Evolutionary conservation across 2,329 filamentous ascomycete genomes (phyloP).

Genomic region (Lecanicillium sp.): DNA sequence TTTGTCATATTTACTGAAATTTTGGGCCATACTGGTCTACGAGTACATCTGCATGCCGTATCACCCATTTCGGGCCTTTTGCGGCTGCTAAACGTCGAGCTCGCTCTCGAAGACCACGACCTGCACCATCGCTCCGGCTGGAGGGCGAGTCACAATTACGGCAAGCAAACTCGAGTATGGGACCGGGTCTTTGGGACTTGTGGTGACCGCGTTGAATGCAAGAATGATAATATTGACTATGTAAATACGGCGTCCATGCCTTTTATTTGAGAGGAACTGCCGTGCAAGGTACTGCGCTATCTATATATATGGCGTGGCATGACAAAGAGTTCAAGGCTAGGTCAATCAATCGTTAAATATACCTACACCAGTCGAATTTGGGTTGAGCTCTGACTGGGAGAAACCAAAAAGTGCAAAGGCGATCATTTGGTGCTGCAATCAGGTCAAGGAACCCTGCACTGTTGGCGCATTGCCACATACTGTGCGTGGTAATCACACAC

Average conservation of each 20-base stretch:
- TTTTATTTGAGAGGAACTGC: slow-evolving; percentile 2
- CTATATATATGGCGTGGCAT: no score
- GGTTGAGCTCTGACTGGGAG: no score
- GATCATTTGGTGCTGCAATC: no score
- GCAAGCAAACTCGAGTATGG: slow-evolving; percentile 7
- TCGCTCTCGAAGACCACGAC: slow-evolving; percentile 34
- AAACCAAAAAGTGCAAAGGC: no score
- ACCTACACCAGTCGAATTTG: no score
- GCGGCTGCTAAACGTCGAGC: slow-evolving; percentile 21
- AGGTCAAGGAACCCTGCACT: no score
- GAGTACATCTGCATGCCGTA: slow-evolving; percentile 25
- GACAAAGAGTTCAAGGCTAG: no score
- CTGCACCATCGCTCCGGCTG: slow-evolving; percentile 30
- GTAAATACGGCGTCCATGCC: slow-evolving; percentile 5
- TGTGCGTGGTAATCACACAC: no score
- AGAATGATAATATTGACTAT: slow-evolving; percentile 5
- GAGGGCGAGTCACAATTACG: slow-evolving; percentile 10
- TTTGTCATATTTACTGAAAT: slow-evolving; percentile 32
- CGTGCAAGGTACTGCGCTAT: no score
- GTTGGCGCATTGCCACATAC: no score
- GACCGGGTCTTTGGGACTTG: slow-evolving; percentile 3
- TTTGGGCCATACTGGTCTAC: slow-evolving; percentile 29
- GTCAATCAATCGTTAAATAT: no score
- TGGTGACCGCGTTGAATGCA: slow-evolving; percentile 1
- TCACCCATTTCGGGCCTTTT: slow-evolving; percentile 26